Evolutionary conservation across 2,329 filamentous ascomycete genomes (phyloP).

Genomic region (Pseudofabraea citricarpa): DNA sequence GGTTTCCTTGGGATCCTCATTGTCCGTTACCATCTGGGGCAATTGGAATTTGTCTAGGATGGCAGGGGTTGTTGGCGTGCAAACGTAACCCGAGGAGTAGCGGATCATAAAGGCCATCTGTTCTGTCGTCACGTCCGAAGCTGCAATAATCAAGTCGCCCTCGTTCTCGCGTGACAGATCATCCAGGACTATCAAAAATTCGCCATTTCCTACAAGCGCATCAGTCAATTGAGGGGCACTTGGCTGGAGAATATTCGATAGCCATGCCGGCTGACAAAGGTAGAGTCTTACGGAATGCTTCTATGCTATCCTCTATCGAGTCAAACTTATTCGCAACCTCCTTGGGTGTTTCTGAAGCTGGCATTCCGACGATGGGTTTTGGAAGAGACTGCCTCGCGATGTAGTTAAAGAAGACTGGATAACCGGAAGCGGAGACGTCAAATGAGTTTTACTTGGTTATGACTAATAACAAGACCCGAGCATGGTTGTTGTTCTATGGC

Average conservation of each 20-base stretch:
- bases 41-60: slow-evolving; percentile 69
- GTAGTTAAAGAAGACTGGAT: too few relatives aligned
- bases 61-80: slow-evolving; percentile 71
- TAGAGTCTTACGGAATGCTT: slow-evolving; percentile 54
- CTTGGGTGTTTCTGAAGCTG: neutral
- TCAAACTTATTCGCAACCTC: slow-evolving; percentile 45
- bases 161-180: slow-evolving; percentile 92
- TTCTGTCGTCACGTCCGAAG: slow-evolving; percentile 73
- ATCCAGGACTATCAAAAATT: slow-evolving; percentile 96
- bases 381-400: neutral
- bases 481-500: too few relatives aligned
- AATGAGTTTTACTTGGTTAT: too few relatives aligned
- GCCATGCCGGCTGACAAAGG: neutral
- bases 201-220: slow-evolving; percentile 71
- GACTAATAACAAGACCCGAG: too few relatives aligned
- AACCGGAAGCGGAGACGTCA: too few relatives aligned
- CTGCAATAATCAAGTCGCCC: slow-evolving; percentile 95
- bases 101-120: slow-evolving; percentile 97
- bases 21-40: slow-evolving; percentile 77
- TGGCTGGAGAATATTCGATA: slow-evolving; percentile 6
- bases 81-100: slow-evolving; percentile 85
- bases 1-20: slow-evolving; percentile 80
- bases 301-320: slow-evolving; percentile 59
- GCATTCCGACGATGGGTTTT: neutral
- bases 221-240: too few relatives aligned